These are phyloP conservation scores for Coleophoma crateriformis DNA, from an alignment of 2,329 filamentous ascomycete species.

Conservation along the genomic window DNA sequence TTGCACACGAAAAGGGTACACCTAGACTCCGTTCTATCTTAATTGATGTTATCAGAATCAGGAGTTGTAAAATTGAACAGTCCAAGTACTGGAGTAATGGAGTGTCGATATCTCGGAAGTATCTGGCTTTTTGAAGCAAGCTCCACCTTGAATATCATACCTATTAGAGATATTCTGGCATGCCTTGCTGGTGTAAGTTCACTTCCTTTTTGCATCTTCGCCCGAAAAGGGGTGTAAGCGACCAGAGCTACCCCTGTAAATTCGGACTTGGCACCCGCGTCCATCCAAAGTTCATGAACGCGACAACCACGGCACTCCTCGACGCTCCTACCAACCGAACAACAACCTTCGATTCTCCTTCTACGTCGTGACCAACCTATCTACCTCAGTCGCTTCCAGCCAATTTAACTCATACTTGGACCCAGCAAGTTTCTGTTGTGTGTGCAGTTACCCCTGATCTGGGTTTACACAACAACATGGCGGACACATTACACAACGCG, in stretches of 20 bases:
- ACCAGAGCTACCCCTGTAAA: constrained; percentile 2
- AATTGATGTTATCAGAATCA: too few species aligned
- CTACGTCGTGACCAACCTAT: background rate
- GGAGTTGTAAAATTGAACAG: too few species aligned
- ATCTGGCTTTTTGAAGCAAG: too few species aligned
- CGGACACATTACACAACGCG: constrained; percentile 83
- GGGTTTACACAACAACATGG: constrained; percentile 36
- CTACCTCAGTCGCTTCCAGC: background rate
- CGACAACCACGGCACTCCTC: background rate
- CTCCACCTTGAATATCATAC: too few species aligned
- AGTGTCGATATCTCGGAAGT: too few species aligned
- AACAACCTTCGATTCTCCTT: background rate
- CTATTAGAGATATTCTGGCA: too few species aligned
- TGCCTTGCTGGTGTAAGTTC: too few species aligned
- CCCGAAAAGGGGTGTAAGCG: background rate
- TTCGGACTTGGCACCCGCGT: background rate
- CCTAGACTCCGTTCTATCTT: too few species aligned
- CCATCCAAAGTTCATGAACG: background rate
- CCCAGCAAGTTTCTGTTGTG: background rate
- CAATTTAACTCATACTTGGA: background rate
- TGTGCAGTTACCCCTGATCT: background rate
- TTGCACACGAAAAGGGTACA: too few species aligned
- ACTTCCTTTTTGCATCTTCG: too few species aligned
- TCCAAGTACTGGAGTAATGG: too few species aligned
- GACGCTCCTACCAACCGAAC: background rate